Evolutionary conservation across 441 rosid genomes (phyloP), one percentile per base, ranked within the genome.

Genomic region (Arabidopsis lyrata): DNA sequence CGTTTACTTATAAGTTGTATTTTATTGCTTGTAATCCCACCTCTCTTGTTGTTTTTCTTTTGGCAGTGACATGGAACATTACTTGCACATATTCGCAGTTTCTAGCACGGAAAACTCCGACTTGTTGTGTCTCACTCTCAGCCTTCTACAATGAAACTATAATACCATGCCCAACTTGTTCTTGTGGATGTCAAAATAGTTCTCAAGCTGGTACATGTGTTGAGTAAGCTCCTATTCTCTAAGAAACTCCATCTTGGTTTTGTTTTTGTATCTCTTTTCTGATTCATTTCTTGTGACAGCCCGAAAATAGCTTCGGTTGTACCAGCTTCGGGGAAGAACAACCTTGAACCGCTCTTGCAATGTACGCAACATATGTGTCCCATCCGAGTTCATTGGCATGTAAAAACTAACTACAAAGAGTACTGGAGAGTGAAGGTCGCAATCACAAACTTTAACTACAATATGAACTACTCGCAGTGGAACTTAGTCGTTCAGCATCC

Each of bases 331-430:
- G 81, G 71, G 74, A 82, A 77, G 61, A 84, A 74, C 77, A 81
- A 52, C 78, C 80, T 62, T 6, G 42, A 77, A 6, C 97, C 96
- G 44, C 82, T 88, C 10, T 72, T 88, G 55, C 96, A 79, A 70
- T 93, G 98, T 78, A 89, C 98, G 10, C 73, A 63, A n/a, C 96
- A 91, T 72, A 88, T 93, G 98, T 93, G 98, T 79, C 98, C 98
- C 3, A 66, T 89, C 66, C 72, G 94, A 85, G 79, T 91, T 77
- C 98, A 93, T 66, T 93, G 98, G 98, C 98, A 93, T 78, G 84
- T 93, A 0, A 89, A 93, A 70, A 82, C 85, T 24, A 93, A 88
- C 84, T 91, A 91, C 88, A 81, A 79, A 82, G 83, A 83, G 69
- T 91, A 93, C 68, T 91, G 98, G 98, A 84, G 98, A 59, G 95